Evolutionary conservation across 441 rosid species (phyloP), one percentile per base, ranked within the genome.

Genomic region (Eutrema salsugineum): DNA sequence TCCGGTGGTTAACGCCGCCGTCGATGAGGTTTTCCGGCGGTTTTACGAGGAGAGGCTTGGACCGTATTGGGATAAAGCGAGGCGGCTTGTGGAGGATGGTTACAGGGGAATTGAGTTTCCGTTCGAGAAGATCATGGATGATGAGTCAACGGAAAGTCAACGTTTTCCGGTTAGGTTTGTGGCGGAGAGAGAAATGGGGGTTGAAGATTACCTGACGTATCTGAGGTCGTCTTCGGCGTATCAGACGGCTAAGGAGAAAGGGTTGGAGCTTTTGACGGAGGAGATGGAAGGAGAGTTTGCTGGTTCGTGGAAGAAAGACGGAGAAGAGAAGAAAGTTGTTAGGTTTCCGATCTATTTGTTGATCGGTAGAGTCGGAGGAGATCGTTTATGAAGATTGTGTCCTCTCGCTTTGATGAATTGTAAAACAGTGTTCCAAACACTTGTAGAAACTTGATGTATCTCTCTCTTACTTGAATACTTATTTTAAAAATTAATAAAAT

Each of bases 221-320:
- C 16, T 93, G 55, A 85, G 80, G 78, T 90, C 98, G 5, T 79
- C 91, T 85, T 90, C 98, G 6, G 89, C 92, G 4, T 93, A 87
- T 78, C 91, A 89, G 77, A 91, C 85, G 32, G 96, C 96, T 1
- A 86, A 82, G 69, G 88, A 84, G 55, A 82, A 79, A 27, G 91
- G 90, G 7, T 64, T 88, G 27, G 91, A 91, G 79, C 91, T 91
- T 39, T 68, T 89, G 75, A 80, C 64, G 6, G 78, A 73, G 17
- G 84, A 79, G 46, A 78, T 83, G 67, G 43, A 78, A 10, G 61
- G 73, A 49, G 81, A 83, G 0, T 87, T 94, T 80, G 69, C 66
- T 77, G 68, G 68, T 30, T 87, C 89, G 24, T 89, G 96, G 97
- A 68, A 66, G 3, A 87, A 84, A 32, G 89, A 84, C 66, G 88